Evolutionary conservation across 192 early-diverging fungal genomes (phyloP).

Genomic region (Cladochytrium replicatum): DNA sequence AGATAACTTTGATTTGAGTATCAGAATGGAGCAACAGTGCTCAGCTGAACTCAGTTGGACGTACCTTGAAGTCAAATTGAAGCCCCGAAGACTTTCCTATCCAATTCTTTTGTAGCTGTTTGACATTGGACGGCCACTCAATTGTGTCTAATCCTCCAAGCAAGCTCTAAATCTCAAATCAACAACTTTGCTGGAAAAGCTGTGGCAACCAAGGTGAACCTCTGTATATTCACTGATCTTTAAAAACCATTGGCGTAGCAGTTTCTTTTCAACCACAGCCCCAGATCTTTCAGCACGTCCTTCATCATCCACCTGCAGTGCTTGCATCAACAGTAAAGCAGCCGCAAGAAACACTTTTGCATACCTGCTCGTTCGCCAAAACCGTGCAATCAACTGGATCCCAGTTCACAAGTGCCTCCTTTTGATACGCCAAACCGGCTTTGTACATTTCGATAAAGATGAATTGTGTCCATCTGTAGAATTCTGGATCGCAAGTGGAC

Average conservation of each 20-base stretch:
- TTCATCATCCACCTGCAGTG: slow-evolving; percentile 61
- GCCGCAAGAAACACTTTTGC: not conserved
- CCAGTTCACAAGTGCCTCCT: slow-evolving; percentile 91
- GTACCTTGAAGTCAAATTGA: not conserved
- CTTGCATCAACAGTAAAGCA: not conserved
- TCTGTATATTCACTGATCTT: slow-evolving; percentile 78
- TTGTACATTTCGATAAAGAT: slow-evolving; percentile 72
- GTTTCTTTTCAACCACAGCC: slow-evolving; percentile 74
- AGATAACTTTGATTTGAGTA: not conserved
- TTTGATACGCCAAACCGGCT: slow-evolving; percentile 75
- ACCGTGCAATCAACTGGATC: slow-evolving; percentile 94
- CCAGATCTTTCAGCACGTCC: slow-evolving; percentile 88
- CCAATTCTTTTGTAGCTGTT: slow-evolving; percentile 85
- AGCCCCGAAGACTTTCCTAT: no score
- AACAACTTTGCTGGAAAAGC: not conserved
- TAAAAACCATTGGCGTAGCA: slow-evolving; percentile 89
- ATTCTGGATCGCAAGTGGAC: slow-evolving; percentile 73
- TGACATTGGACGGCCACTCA: slow-evolving; percentile 85
- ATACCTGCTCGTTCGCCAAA: slow-evolving; percentile 87
- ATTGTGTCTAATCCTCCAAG: slow-evolving; percentile 48
- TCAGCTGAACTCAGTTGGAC: not conserved
- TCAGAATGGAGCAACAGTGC: not conserved
- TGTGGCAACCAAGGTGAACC: slow-evolving; percentile 18
- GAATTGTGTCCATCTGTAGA: slow-evolving; percentile 92
- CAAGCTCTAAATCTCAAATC: not conserved